Percentiles rank a stretch among this genome's conserved stretches.
Evolutionary conservation across 1,284 basidiomycete species (phyloP).

Genomic region (Microbotryomycetes sp.): DNA sequence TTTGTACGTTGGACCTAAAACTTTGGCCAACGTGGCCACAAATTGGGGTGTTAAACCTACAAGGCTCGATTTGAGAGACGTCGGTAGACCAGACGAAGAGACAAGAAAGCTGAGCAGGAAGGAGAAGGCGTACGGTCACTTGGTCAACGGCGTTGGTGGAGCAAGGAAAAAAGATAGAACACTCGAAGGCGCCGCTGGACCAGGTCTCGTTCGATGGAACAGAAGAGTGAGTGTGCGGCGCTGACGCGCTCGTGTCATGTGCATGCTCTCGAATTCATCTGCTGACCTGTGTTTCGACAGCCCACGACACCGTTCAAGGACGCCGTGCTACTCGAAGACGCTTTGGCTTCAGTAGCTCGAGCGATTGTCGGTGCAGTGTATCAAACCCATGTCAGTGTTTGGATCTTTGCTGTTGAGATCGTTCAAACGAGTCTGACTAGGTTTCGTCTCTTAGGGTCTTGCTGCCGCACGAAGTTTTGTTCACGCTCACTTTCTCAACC

Average conservation of each 20-base stretch:
- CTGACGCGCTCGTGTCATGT: too few relatives aligned
- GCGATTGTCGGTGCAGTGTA: constrained; percentile 52
- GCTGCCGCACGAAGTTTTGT: constrained; percentile 74
- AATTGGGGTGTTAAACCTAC: constrained; percentile 37
- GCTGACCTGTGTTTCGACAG: background rate
- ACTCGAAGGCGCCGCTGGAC: constrained; percentile 30
- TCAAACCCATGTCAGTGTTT: constrained; percentile 47
- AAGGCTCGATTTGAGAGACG: constrained; percentile 52
- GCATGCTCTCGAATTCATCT: background rate
- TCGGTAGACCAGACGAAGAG: constrained; percentile 39
- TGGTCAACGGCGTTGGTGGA: constrained; percentile 29
- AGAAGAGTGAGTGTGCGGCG: constrained; percentile 25
- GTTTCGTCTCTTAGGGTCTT: constrained; percentile 54
- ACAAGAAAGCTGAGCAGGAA: constrained; percentile 51
- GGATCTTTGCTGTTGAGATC: constrained; percentile 22
- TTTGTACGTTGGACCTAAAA: constrained; percentile 78
- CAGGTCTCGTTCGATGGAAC: constrained; percentile 43
- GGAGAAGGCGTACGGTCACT: constrained; percentile 33
- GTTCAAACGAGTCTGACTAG: constrained; percentile 30
- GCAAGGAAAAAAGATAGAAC: constrained; percentile 16
- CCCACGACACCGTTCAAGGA: constrained; percentile 24
- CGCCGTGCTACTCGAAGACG: constrained; percentile 38
- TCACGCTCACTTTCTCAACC: constrained; percentile 74
- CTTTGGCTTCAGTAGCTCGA: constrained; percentile 46
- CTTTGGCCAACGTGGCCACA: constrained; percentile 69